A percentile compares a stretch with the other conserved stretches of the same genome.
Evolutionary conservation across 2,329 filamentous ascomycete species (phyloP).

Genomic region (Xylariaceae sp.): DNA sequence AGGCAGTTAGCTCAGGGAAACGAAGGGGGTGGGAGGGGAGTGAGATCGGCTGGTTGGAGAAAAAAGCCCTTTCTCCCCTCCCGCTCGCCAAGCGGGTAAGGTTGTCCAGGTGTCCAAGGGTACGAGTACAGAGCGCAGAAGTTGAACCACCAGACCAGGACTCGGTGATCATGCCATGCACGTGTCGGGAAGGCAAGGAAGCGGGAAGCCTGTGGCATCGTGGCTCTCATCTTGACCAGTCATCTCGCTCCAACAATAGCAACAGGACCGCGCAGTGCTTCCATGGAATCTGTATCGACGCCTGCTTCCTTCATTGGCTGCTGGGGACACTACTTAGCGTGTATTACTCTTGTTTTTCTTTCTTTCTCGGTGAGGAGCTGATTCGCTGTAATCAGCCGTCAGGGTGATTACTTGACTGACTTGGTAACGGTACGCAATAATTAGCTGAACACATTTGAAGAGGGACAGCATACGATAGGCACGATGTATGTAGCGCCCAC

Average conservation of each 20-base stretch:
- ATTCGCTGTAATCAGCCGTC: constrained; percentile 23
- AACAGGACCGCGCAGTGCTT: background rate
- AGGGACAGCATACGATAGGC: no score
- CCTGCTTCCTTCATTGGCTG: background rate
- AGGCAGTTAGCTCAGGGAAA: no score
- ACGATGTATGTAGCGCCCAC: no score
- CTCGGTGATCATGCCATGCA: constrained; percentile 7
- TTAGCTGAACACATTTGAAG: no score
- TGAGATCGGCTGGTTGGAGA: constrained; percentile 12
- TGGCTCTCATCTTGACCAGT: constrained; percentile 21
- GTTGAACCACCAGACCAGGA: background rate
- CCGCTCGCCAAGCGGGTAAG: constrained; percentile 1
- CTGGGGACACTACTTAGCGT: background rate
- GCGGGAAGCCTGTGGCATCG: constrained; percentile 28
- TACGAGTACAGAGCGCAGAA: background rate
- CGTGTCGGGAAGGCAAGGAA: constrained; percentile 15
- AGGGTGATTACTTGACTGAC: constrained; percentile 17
- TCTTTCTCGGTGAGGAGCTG: constrained; percentile 18
- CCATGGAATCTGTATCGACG: background rate
- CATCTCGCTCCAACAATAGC: background rate
- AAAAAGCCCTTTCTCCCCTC: background rate
- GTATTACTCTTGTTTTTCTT: background rate
- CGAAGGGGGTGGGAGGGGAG: constrained; percentile 1
- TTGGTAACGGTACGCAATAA: no score
- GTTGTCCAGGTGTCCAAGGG: background rate